Evolutionary conservation across 2,329 filamentous ascomycete species (phyloP).

Genomic region (Penicillium sp.): DNA sequence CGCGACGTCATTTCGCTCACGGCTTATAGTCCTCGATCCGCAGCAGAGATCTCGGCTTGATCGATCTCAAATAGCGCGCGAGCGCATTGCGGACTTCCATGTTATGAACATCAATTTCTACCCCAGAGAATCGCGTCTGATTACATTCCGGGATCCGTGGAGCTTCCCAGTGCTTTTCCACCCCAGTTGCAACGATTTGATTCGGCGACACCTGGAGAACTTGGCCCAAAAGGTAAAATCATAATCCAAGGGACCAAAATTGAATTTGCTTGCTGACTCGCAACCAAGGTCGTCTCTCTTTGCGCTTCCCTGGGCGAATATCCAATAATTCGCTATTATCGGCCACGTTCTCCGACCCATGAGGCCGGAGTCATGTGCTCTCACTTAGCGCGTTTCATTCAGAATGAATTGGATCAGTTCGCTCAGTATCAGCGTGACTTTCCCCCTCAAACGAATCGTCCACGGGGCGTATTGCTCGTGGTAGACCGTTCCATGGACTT

Average conservation of each 20-base stretch:
- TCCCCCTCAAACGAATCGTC: constrained; percentile 69
- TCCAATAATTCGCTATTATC: constrained; percentile 88
- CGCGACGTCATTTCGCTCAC: constrained; percentile 22
- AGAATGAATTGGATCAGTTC: constrained; percentile 87
- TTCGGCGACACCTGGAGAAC: constrained; percentile 77
- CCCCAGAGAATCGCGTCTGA: constrained; percentile 83
- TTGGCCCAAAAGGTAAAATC: constrained; percentile 77
- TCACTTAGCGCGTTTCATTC: constrained; percentile 85
- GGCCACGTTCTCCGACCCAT: constrained; percentile 70
- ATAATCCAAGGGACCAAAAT: neutral
- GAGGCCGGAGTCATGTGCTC: constrained; percentile 85
- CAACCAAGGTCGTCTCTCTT: constrained; percentile 69
- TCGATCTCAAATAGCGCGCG: constrained; percentile 64
- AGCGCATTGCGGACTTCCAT: constrained; percentile 75
- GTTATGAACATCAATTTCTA: constrained; percentile 86
- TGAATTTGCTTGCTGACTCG: constrained; percentile 18
- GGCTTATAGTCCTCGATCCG: constrained; percentile 61
- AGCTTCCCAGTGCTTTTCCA: constrained; percentile 94
- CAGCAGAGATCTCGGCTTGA: constrained; percentile 72
- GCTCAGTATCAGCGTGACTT: constrained; percentile 81
- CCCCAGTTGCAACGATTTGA: constrained; percentile 79
- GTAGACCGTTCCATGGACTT: constrained; percentile 93
- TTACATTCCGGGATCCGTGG: constrained; percentile 92
- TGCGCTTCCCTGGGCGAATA: constrained; percentile 94
- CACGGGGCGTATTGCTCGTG: constrained; percentile 78